Base-by-base conservation (phyloP, 768 basidiomycete species). In the Mycena rebaudengoi region DNA sequence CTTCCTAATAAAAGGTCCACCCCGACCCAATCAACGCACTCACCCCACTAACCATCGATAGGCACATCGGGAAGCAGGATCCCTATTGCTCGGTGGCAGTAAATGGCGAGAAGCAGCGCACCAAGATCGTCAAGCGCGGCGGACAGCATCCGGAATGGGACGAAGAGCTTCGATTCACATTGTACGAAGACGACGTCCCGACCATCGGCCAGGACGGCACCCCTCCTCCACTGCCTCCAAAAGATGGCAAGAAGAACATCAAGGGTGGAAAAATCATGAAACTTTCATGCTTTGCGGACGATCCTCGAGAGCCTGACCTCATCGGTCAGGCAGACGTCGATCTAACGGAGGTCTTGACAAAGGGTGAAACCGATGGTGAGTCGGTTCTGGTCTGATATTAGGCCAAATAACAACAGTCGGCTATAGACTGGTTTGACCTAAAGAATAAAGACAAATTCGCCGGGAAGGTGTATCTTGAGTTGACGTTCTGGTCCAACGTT, bases 121-220 rank as follows among this genome's bases (percentile, higher is more conserved):
- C 97, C 5, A 94, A 91, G 75, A 89, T 95, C n/a, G 91, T 98
- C 75, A 96, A 94, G 74, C 91, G 95, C 29, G 98, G 98, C 50
- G 98, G 98, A 18, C 98, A 99, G 75, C 96, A 98, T 76, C 98
- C 98, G 6, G 95, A 95, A 78, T 99, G 98, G 96, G 98, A 99
- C 74, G 96, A 98, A 71, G 98, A 99, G 78, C 83, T 99, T 71
- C 90, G 98, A 41, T 99, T 98, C 77, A 89, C 91, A 25, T 81
- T 99, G 44, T 86, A 83, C 66, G 96, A 98, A 73, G 94, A 95
- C 66, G 77, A 80, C 30, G 80, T 82, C n/a, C 78, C 79, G 52
- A 77, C 77, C 10, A 69, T 70, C 46, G 76, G 70, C 25, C 75
- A 69, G 26, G 76, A 82, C 57, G 78, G 82, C 12, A 81, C 83